phyloP scores from a whole-genome alignment of 2,329 filamentous ascomycete genomes.

The Leptographium wingfieldii region DNA sequence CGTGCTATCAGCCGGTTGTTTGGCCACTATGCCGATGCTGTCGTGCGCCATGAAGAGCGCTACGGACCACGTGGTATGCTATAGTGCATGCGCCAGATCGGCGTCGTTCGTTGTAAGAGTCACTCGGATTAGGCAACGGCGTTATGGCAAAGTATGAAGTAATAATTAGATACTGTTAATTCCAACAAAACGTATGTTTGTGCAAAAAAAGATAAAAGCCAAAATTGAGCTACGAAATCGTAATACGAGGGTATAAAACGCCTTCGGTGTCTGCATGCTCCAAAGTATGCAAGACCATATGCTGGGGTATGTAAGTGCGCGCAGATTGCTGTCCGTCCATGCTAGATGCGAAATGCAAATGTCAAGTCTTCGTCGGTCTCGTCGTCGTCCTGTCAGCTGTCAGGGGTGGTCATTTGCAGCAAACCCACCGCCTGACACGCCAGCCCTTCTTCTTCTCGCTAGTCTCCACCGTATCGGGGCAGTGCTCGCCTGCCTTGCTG shows the following conservation, averaged over 20 bases:
- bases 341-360: neutral
- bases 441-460: slow-evolving; percentile 1
- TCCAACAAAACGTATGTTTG: neutral
- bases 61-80: neutral
- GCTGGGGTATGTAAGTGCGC: neutral
- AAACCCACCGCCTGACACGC: neutral
- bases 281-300: neutral
- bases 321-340: neutral
- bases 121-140: too few relatives aligned
- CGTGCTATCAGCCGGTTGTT: slow-evolving; percentile 21
- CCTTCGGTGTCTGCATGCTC: neutral
- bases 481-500: slow-evolving; percentile 10
- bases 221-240: neutral
- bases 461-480: neutral
- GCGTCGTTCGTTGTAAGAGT: too few relatives aligned
- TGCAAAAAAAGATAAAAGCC: neutral
- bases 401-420: neutral
- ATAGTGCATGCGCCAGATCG: neutral
- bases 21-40: slow-evolving; percentile 14
- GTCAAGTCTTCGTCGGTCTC: neutral
- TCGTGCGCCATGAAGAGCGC: slow-evolving; percentile 4
- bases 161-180: neutral
- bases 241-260: slow-evolving; percentile 3
- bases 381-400: neutral
- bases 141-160: neutral